Evolutionary conservation across 441 rosid genomes (phyloP), one percentile per base, ranked within the genome.

Genomic region (Pelargonium myrrhifolium): DNA sequence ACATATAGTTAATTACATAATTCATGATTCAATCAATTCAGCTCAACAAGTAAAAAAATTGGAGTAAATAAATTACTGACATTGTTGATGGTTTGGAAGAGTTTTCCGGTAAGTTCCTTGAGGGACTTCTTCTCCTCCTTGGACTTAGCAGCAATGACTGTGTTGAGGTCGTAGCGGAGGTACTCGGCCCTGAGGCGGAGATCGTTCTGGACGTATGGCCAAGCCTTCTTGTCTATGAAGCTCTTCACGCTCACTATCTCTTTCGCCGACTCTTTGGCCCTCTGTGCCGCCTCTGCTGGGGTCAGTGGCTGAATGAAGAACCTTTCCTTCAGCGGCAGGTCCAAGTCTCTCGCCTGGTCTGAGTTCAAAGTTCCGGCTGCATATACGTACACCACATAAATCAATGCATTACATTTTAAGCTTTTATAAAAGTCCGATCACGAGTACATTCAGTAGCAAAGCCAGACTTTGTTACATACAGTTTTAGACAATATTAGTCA

Each of bases 221-320:
- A 93, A 4, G 92, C 91, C 77, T 89, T 91, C 83, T 93, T 88
- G 79, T 93, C 97, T 43, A 93, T 93, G 49, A 81, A 62, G 5
- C 65, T 62, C 84, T 93, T 93, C 73, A 93, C 97, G 62, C 77
- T 74, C 14, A 91, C 24, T 51, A 93, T 93, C 2, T 91, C 97
- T 80, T 89, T 83, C 8, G 97, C 96, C 5, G 97, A 89, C 60
- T 85, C 97, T 77, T 93, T 93, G n/a, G 93, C 92, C 64, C 99
- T 84, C 59, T 75, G 78, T 9, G 87, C 93, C 12, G 99, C 99
- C 76, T 83, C 77, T 10, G 75, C 39, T 18, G 99, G 97, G 10
- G 79, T 1, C 60, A 86, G 78, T 43, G 93, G 86, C 68, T 93
- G 99, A 39, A 93, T 7, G 82, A 56, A 93, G 72, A 93, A 93